Conservation (phyloP, 257 asterid genomes). For the Pogostemon cablin region DNA sequence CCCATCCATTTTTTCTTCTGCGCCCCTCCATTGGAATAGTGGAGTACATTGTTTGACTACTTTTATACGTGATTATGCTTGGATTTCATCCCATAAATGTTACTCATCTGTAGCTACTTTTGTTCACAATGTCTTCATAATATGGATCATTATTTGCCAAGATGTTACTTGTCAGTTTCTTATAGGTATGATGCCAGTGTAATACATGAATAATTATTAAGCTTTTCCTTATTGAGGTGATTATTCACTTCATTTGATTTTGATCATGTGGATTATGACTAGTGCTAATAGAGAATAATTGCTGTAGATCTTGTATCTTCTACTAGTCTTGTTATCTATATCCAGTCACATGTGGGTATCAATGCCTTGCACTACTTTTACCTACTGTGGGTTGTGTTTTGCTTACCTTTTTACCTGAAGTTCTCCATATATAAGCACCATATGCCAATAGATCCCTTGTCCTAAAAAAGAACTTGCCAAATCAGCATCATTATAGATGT, state of each 20-base stretch:
- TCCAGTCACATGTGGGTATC: not conserved
- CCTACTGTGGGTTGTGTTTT: not conserved
- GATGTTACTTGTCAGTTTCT: too few relatives aligned
- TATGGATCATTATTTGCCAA: not conserved
- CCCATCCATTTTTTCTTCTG: not conserved
- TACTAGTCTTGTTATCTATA: not conserved
- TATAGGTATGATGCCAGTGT: not conserved
- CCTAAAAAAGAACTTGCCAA: slow-evolving; percentile 7
- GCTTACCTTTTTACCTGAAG: not conserved
- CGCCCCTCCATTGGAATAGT: not conserved
- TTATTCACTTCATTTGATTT: not conserved
- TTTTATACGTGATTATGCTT: not conserved
- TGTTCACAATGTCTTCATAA: too few relatives aligned
- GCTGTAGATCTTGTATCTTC: not conserved
- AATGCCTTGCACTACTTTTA: not conserved
- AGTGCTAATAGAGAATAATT: not conserved
- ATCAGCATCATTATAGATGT: not conserved
- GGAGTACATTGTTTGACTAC: not conserved
- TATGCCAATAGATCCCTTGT: not conserved
- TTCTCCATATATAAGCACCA: not conserved
- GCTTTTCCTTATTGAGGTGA: not conserved
- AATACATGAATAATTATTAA: not conserved
- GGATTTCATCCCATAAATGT: not conserved
- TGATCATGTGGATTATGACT: slow-evolving; percentile 11
- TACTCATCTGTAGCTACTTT: not conserved